Conservation (phyloP, 2,329 filamentous ascomycete genomes). For the Stagonosporopsis cucurbitacearum region DNA sequence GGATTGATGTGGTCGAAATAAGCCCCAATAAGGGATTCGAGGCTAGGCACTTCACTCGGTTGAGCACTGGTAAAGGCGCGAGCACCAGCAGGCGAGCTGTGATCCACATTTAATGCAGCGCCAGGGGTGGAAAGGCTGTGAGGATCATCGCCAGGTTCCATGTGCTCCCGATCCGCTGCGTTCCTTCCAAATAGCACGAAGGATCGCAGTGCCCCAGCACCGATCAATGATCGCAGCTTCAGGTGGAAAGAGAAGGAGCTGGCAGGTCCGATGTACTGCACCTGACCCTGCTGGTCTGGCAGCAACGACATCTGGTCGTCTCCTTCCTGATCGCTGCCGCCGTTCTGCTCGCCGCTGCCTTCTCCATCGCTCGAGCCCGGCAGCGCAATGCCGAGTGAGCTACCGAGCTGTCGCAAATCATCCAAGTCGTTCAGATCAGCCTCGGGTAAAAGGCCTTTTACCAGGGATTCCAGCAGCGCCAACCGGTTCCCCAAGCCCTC, state of each 20-base stretch:
- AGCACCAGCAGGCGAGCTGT: slow-evolving; percentile 31
- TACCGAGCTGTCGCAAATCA: slow-evolving; percentile 50
- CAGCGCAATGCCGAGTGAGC: slow-evolving; percentile 50
- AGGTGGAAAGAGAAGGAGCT: slow-evolving; percentile 54
- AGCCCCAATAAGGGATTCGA: slow-evolving; percentile 48
- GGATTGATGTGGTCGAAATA: slow-evolving; percentile 54
- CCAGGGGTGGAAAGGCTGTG: slow-evolving; percentile 30
- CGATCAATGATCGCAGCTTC: slow-evolving; percentile 50
- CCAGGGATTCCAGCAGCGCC: slow-evolving; percentile 53
- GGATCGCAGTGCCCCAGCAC: slow-evolving; percentile 40
- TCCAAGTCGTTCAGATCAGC: slow-evolving; percentile 52
- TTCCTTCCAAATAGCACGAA: slow-evolving; percentile 53
- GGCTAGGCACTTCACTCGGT: slow-evolving; percentile 26
- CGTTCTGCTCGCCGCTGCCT: slow-evolving; percentile 22
- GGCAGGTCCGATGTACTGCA: slow-evolving; percentile 53
- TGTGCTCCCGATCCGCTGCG: slow-evolving; percentile 42
- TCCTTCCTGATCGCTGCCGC: slow-evolving; percentile 32
- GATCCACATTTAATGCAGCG: slow-evolving; percentile 28
- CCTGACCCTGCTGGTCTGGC: slow-evolving; percentile 54
- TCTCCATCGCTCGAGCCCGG: slow-evolving; percentile 36
- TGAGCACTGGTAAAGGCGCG: slow-evolving; percentile 13
- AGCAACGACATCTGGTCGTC: slow-evolving; percentile 48
- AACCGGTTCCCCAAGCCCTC: slow-evolving; percentile 52
- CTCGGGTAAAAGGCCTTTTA: slow-evolving; percentile 53
- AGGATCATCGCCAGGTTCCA: slow-evolving; percentile 26